Evolutionary conservation across 108 stramenopile species (phyloP).

Genomic region (Discostella stelligeroides): DNA sequence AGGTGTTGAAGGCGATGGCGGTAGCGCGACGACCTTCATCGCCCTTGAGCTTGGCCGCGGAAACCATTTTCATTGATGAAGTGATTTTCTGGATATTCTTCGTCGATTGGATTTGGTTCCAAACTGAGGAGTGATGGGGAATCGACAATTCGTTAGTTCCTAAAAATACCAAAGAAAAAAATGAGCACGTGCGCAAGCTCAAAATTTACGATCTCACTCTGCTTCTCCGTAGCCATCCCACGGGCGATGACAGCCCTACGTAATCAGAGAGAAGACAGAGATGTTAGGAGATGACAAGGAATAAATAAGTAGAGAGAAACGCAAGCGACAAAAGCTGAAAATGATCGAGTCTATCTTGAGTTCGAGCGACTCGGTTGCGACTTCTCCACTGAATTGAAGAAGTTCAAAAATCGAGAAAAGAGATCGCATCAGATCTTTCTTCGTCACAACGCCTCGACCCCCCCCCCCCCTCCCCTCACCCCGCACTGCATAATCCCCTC

Average conservation of each 20-base stretch:
- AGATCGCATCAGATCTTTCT: too few species aligned
- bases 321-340: too few species aligned
- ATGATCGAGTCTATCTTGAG: too few species aligned
- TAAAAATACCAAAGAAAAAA: too few species aligned
- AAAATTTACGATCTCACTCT: conserved; percentile 53
- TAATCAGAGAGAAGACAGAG: neutral
- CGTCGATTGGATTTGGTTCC: conserved; percentile 95
- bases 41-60: conserved; percentile 99
- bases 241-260: conserved; percentile 54
- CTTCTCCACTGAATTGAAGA: too few species aligned
- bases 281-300: neutral
- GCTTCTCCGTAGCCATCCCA: conserved; percentile 93
- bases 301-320: neutral
- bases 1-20: too few species aligned
- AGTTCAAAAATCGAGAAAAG: too few species aligned
- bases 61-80: conserved; percentile 99
- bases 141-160: conserved; percentile 2
- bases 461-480: too few species aligned
- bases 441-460: too few species aligned
- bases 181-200: neutral
- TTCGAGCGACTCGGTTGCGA: too few species aligned
- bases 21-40: conserved; percentile 85
- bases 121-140: conserved; percentile 58
- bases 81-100: conserved; percentile 99
- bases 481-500: too few species aligned